Conservation (phyloP, 805 yeast species). For the Hanseniaspora valbyensis region DNA sequence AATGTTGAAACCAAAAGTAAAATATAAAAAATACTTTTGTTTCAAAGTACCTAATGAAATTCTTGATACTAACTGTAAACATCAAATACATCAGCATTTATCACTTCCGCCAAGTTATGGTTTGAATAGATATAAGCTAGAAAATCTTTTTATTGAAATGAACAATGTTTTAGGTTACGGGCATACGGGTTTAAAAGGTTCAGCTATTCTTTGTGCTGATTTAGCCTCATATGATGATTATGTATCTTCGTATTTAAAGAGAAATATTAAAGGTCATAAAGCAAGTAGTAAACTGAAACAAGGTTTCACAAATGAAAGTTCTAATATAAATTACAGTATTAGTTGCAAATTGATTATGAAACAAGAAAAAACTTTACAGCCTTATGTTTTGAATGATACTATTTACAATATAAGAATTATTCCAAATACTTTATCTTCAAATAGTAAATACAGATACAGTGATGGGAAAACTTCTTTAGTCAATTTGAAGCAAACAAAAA, state of each 20-base stretch:
- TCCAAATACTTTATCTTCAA: constrained; percentile 22
- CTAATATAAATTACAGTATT: constrained; percentile 18
- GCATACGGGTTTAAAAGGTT: constrained; percentile 37
- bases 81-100: constrained; percentile 29
- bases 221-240: constrained; percentile 18
- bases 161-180: constrained; percentile 45
- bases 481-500: not conserved
- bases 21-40: constrained; percentile 46
- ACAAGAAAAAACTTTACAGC: constrained; percentile 12
- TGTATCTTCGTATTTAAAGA: not conserved
- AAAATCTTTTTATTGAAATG: constrained; percentile 23
- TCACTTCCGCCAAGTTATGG: constrained; percentile 35
- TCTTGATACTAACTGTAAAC: constrained; percentile 44
- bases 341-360: constrained; percentile 13
- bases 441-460: constrained; percentile 9
- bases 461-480: constrained; percentile 12
- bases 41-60: constrained; percentile 45
- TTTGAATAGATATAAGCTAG: constrained; percentile 25
- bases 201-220: constrained; percentile 44
- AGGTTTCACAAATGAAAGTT: constrained; percentile 3
- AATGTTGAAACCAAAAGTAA: constrained; percentile 36
- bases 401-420: constrained; percentile 24
- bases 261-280: constrained; percentile 23
- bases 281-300: constrained; percentile 1
- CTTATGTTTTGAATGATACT: constrained; percentile 21